A percentile compares a stretch with the other conserved stretches of the same genome.
These are phyloP conservation scores for Polytolypa hystricis DNA, from an alignment of 2,329 filamentous ascomycete species.

Conservation along the genomic window DNA sequence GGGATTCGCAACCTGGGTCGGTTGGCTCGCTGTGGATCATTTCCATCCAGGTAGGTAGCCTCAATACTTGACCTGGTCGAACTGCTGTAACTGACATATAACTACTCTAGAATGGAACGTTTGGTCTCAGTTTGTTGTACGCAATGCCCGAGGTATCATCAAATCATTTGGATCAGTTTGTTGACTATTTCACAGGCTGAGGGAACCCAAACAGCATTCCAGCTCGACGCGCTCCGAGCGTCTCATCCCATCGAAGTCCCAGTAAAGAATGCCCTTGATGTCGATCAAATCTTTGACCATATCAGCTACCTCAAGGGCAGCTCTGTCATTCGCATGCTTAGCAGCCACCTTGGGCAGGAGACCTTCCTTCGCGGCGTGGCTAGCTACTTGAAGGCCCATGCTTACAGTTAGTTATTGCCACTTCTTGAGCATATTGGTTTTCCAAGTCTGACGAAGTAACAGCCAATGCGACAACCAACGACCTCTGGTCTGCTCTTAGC, in stretches of 20 bases:
- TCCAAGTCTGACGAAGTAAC: conserved; percentile 7
- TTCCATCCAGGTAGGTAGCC: conserved; percentile 58
- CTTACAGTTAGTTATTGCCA: conserved; percentile 59
- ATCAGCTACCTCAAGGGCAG: conserved; percentile 97
- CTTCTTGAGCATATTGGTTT: not conserved
- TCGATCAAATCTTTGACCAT: conserved; percentile 95
- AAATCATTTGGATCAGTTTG: conserved; percentile 19
- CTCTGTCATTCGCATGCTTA: conserved; percentile 93
- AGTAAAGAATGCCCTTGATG: conserved; percentile 83
- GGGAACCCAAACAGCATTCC: conserved; percentile 82
- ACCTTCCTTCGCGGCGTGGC: conserved; percentile 85
- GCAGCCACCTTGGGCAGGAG: conserved; percentile 75
- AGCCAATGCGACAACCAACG: conserved; percentile 75
- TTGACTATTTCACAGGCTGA: conserved; percentile 53
- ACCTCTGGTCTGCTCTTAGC: conserved; percentile 80
- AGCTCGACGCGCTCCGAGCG: conserved; percentile 76
- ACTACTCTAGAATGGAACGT: conserved; percentile 71
- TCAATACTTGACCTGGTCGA: not conserved
- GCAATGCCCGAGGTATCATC: conserved; percentile 45
- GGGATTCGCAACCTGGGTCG: conserved; percentile 96
- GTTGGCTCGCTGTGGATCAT: conserved; percentile 83
- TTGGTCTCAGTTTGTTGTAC: conserved; percentile 88
- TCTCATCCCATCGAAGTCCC: conserved; percentile 95
- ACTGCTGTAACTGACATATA: conserved; percentile 12
- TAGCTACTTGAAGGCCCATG: conserved; percentile 76